phyloP scores from a whole-genome alignment of 176 grass and related monocot genomes.

The Phoenix dactylifera region DNA sequence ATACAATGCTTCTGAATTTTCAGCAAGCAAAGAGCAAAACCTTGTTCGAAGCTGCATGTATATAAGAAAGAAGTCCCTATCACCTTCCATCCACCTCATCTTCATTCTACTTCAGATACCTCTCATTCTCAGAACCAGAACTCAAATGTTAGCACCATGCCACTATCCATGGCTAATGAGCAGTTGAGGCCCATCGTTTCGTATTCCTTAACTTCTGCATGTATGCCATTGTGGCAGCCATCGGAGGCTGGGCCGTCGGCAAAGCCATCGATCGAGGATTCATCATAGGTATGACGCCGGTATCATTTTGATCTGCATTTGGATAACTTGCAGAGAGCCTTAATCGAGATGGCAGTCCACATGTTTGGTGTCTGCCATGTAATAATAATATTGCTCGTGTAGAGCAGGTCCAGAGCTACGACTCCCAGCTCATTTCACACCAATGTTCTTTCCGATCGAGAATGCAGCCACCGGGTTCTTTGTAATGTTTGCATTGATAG shows the following conservation, averaged over 20 bases:
- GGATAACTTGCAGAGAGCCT: too few species aligned
- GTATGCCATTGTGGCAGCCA: slow-evolving; percentile 51
- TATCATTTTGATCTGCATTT: too few species aligned
- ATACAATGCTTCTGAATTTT: too few species aligned
- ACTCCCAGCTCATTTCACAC: slow-evolving; percentile 76
- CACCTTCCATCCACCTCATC: neutral
- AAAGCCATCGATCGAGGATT: slow-evolving; percentile 56
- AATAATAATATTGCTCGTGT: too few species aligned
- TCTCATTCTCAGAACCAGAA: neutral
- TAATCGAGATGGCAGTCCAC: too few species aligned
- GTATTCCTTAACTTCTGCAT: slow-evolving; percentile 67
- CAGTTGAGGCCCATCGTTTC: slow-evolving; percentile 41
- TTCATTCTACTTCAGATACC: neutral
- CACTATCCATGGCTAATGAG: slow-evolving; percentile 31
- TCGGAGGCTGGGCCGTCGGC: slow-evolving; percentile 82
- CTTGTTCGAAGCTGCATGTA: neutral
- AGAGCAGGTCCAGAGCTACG: slow-evolving; percentile 38
- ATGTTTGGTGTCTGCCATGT: too few species aligned
- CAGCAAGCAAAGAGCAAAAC: slow-evolving; percentile 56
- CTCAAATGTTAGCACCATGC: neutral
- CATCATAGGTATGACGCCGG: slow-evolving; percentile 44
- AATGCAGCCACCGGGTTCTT: slow-evolving; percentile 93
- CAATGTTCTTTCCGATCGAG: slow-evolving; percentile 81
- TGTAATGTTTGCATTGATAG: slow-evolving; percentile 63
- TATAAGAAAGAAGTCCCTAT: slow-evolving; percentile 5